Conservation (phyloP, 2,329 filamentous ascomycete genomes). For the Trichothecium roseum region DNA sequence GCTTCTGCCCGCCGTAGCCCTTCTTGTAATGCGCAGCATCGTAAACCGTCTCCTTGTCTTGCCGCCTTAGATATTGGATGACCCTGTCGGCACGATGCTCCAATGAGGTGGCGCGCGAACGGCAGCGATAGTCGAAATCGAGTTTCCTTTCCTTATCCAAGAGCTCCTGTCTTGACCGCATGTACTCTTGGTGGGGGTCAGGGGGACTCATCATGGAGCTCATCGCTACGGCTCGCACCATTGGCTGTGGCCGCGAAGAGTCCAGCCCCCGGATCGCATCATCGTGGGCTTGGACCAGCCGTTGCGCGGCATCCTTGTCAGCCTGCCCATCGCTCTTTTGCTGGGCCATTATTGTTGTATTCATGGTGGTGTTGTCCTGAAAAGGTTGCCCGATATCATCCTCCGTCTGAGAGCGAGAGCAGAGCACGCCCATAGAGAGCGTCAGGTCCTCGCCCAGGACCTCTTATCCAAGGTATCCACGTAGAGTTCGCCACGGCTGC, state of each 20-base stretch:
- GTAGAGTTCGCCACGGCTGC: too few species aligned
- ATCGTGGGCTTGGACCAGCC: slow-evolving; percentile 15
- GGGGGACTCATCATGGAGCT: slow-evolving; percentile 4
- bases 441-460: too few species aligned
- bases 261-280: slow-evolving; percentile 8
- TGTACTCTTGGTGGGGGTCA: slow-evolving; percentile 17
- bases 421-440: too few species aligned
- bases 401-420: too few species aligned
- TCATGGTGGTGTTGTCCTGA: neutral
- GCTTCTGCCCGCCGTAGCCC: slow-evolving; percentile 32
- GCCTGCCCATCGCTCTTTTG: neutral
- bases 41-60: slow-evolving; percentile 28
- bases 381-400: neutral
- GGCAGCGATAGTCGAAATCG: slow-evolving; percentile 29
- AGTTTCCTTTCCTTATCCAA: slow-evolving; percentile 21
- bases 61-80: slow-evolving; percentile 23
- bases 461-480: too few species aligned
- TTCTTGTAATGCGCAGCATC: slow-evolving; percentile 14
- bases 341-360: neutral
- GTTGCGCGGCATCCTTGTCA: slow-evolving; percentile 12
- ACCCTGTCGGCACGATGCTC: slow-evolving; percentile 29
- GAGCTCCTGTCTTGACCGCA: slow-evolving; percentile 17
- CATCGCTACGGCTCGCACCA: neutral
- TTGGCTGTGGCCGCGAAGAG: neutral
- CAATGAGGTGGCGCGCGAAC: slow-evolving; percentile 15